Evolutionary conservation across 306 rosid genomes (phyloP), one percentile per base, ranked within the genome.

Genomic region (Cicer yamashitae): DNA sequence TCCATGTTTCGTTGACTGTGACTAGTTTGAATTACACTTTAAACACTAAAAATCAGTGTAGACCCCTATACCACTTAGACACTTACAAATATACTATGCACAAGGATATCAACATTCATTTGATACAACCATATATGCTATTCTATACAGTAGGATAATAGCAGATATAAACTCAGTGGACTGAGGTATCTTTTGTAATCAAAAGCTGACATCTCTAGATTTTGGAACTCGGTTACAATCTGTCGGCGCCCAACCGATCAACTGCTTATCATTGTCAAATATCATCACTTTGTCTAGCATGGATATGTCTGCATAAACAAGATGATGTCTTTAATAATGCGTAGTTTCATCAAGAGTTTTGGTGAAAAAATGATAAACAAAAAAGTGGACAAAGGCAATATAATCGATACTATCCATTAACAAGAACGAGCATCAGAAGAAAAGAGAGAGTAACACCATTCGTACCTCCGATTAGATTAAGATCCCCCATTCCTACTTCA

Each of bases 401-500:
- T 43, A 64, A 12, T 54, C 47, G 57, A 45, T 37, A 67, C 37
- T 46, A 47, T 57, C 9, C 1, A 14, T 60, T 46, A 53, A 43
- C 48, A 18, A 46, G 67, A 59, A 48, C 8, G 12, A 43, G 52
- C 51, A 81, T 60, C 25, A 50, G 44, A 63, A 54, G 61, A 74
- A 75, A 73, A 57, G 44, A 56, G 46, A 71, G 2, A 15, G 43
- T 38, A 45, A 53, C 43, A 46, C 47, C 25, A 67, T 72, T 80
- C 71, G 40, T 88, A 88, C 98, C 98, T 86, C 98, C 97, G 13
- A 93, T 93, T 66, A 93, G 82, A 79, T 91, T 90, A 34, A 79
- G 50, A 74, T 81, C 87, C 6, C 82, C 84, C 82, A 90, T 81
- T 44, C 94, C 94, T 15, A 84, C 86, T 82, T 91, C 96, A 48